phyloP scores from a whole-genome alignment of 495 filamentous ascomycete genomes.

The Aspergillus nanangensis region DNA sequence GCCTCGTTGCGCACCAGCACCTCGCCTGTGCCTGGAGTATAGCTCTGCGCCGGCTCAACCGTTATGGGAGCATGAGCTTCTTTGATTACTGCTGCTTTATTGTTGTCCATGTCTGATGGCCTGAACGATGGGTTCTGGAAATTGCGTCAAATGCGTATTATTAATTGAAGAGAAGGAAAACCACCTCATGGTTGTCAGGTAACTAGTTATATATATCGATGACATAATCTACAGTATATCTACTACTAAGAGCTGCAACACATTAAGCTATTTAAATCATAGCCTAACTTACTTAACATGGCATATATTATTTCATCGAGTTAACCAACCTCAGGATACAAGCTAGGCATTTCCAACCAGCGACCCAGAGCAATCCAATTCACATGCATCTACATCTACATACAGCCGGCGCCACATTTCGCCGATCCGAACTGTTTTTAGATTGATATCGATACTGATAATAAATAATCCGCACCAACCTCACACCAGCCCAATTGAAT shows the following conservation, averaged over 20 bases:
- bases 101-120: not conserved
- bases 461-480: not conserved
- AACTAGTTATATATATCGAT: no score
- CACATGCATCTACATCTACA: no score
- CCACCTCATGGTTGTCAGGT: no score
- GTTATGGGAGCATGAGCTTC: not conserved
- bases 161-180: no score
- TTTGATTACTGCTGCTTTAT: not conserved
- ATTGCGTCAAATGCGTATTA: not conserved
- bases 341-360: no score
- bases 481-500: not conserved
- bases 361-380: no score
- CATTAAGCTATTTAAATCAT: no score
- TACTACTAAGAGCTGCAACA: no score
- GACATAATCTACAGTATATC: no score
- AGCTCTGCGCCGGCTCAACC: not conserved
- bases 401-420: constrained; percentile 2
- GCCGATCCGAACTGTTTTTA: constrained; percentile 1
- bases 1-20: constrained; percentile 5
- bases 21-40: constrained; percentile 3
- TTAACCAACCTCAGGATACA: no score
- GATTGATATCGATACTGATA: not conserved
- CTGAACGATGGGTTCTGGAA: not conserved
- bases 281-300: no score
- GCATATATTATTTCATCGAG: no score